Evolutionary conservation across 2,329 filamentous ascomycete species (phyloP), one percentile per base, ranked within the genome.

Genomic region (Phoma sp.): DNA sequence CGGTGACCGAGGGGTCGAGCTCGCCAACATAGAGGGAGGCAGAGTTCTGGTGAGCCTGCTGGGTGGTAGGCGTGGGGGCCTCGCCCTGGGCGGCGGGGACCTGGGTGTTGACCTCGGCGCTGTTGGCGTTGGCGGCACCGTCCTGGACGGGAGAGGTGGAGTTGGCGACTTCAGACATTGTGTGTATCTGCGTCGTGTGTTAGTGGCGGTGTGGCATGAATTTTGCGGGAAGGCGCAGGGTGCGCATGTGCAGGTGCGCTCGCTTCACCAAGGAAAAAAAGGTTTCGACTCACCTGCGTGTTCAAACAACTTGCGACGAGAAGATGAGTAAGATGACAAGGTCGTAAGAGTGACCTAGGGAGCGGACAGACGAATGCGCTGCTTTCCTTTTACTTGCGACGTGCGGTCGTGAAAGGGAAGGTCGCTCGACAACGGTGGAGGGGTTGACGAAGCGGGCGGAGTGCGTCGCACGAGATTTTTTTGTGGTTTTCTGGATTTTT

Each of bases 1-100:
- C 95, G 64, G 95, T 99, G 78, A 99, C 95, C 60, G 92, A 95
- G 70, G 91, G 88, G 79, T 99, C 95, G 72, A 99, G 92, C 84
- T 99, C 95, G 78, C 95, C 95, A 68, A 99, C 95, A 78, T 99
- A 99, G 77, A 99, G 92, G 57, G 95, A 99, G 64, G 95, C 95
- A 48, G 95, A 98, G 79, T 96, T 94, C 77, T 92, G 91, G 74
- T 93, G 90, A 76, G 90, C 90, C 66, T 91, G 88, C 58, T 82
- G 81, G 61, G 85, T 82, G 63, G 92, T 86, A 67, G 89, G 88
- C 58, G 90, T 90, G 64, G 88, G 84, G 68, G 82, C 86, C 71
- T 89, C 86, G 63, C 83, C 83, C 68, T 87, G 84, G 62, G 87
- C 83, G 66, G 83, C 81, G 71, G 78, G 76, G 71, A 90, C 86